Percentiles rank a stretch among this genome's conserved stretches.
phyloP scores from a whole-genome alignment of 306 rosid genomes.

The Cyclanthera cordifolia region DNA sequence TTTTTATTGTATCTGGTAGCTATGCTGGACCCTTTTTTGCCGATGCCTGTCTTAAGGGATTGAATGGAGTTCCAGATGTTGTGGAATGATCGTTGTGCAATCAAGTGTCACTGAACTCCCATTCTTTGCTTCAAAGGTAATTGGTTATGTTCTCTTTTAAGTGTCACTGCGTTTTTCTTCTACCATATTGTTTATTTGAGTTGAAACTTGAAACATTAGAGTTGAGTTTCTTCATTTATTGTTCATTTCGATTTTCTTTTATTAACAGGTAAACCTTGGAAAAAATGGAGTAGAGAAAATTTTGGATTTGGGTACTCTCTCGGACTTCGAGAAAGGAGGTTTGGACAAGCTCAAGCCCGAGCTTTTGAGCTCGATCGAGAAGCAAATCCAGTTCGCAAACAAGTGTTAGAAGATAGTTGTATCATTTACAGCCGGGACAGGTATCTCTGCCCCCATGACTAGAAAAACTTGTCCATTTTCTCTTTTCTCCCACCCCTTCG shows the following conservation, averaged over 20 bases:
- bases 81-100: slow-evolving; percentile 94
- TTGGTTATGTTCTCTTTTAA: background rate
- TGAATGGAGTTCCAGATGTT: slow-evolving; percentile 93
- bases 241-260: background rate
- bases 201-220: background rate
- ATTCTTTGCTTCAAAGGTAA: slow-evolving; percentile 97
- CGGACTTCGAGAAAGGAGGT: slow-evolving; percentile 68
- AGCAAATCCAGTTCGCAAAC: slow-evolving; percentile 75
- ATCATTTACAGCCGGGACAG: slow-evolving; percentile 9
- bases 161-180: background rate
- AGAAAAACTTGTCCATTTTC: slow-evolving; percentile 30
- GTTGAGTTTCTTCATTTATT: background rate
- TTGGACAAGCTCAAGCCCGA: slow-evolving; percentile 64
- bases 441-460: slow-evolving; percentile 17
- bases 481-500: slow-evolving; percentile 16
- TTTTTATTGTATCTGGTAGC: slow-evolving; percentile 13
- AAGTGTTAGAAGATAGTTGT: slow-evolving; percentile 29
- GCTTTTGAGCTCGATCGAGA: slow-evolving; percentile 72
- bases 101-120: slow-evolving; percentile 79
- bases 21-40: slow-evolving; percentile 94
- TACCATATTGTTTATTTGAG: background rate
- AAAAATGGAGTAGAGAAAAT: slow-evolving; percentile 81
- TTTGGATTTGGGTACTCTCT: slow-evolving; percentile 63
- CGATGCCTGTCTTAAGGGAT: slow-evolving; percentile 97
- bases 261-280: slow-evolving; percentile 71